phyloP scores from a whole-genome alignment of 1,284 basidiomycete genomes.

The Mrakiaceae sp. region DNA sequence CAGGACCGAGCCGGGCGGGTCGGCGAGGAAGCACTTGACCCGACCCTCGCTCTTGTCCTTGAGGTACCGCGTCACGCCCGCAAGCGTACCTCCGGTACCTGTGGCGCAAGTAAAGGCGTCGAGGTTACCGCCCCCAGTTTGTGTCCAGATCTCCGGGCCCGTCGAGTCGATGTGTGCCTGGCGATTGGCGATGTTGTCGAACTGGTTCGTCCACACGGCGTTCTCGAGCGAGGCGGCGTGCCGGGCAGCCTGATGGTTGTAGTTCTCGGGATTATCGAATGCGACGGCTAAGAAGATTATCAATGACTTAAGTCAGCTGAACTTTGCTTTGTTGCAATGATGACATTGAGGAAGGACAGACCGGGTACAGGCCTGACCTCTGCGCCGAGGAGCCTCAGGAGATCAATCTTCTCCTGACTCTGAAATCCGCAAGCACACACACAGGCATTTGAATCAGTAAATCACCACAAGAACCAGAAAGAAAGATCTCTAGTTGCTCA shows the following conservation, averaged over 20 bases:
- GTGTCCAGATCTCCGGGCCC: conserved; percentile 94
- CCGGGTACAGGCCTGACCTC: conserved; percentile 86
- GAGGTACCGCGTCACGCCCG: conserved; percentile 73
- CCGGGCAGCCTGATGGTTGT: conserved; percentile 94
- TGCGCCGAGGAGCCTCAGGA: conserved; percentile 90
- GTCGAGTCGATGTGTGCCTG: conserved; percentile 80
- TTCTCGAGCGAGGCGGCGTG: conserved; percentile 75
- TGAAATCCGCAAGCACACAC: conserved; percentile 28
- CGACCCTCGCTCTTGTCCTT: conserved; percentile 72
- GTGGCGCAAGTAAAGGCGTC: conserved; percentile 91
- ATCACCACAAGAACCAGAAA: not conserved
- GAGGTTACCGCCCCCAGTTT: conserved; percentile 59
- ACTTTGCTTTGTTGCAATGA: not conserved
- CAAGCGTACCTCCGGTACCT: conserved; percentile 91
- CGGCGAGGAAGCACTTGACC: conserved; percentile 86
- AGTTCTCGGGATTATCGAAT: conserved; percentile 91
- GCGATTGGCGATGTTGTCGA: conserved; percentile 88
- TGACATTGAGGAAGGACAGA: conserved; percentile 21
- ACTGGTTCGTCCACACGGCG: conserved; percentile 98
- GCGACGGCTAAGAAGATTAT: conserved; percentile 55
- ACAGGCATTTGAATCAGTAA: not conserved
- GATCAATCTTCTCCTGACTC: conserved; percentile 96
- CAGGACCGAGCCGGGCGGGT: conserved; percentile 90
- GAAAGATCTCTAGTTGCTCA: conserved; percentile 26
- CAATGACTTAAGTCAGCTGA: not conserved